Evolutionary conservation across 1,284 basidiomycete genomes (phyloP), one percentile per base, ranked within the genome.

Genomic region (Ceratobasidium sp.): DNA sequence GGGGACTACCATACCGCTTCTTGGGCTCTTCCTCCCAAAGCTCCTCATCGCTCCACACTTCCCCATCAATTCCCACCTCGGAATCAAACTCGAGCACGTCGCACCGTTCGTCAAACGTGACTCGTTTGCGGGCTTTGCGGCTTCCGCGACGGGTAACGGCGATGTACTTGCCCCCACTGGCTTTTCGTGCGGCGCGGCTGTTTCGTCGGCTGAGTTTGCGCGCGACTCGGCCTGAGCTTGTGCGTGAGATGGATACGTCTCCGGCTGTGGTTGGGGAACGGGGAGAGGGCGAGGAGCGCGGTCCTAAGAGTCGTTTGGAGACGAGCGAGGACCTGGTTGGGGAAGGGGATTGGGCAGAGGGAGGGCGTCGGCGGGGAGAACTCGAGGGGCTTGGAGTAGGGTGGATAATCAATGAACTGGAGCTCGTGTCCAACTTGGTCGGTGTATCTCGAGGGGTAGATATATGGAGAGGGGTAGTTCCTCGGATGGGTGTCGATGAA

Each of bases 41-140:
- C 25, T 65, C 60, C 49, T 86, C 87, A 32, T 81, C 81, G 38
- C 60, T 65, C 60, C 60, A 78, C 32, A 80, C 77, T 29, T 79
- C 78, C 43, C 78, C 79, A 25, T 81, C 80, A 20, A 68, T 58
- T 20, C 54, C 68, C 3, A 76, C 85, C 49, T 88, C 86, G 17
- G 83, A 79, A 70, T 92, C 89, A 76, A 93, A 94, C 77, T 96
- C 94, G 69, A 96, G 82, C 29, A 97, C 93, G 73, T 96, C 93
- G 73, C 92, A 93, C 7, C 87, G 84, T 73, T 91, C 87, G 77
- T 93, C 86, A 74, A 94, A 97, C 0, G 89, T 93, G 54, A 97
- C 95, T 0, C 89, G 95, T 79, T 94, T 91, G 72, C 87, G 80
- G 42, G 83, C 83, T 75, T 83, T 85, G 1, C 58, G 49, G 29